A percentile compares a stretch with the other conserved stretches of the same genome.
phyloP scores from a whole-genome alignment of 257 asterid species.

The Rhazya stricta region DNA sequence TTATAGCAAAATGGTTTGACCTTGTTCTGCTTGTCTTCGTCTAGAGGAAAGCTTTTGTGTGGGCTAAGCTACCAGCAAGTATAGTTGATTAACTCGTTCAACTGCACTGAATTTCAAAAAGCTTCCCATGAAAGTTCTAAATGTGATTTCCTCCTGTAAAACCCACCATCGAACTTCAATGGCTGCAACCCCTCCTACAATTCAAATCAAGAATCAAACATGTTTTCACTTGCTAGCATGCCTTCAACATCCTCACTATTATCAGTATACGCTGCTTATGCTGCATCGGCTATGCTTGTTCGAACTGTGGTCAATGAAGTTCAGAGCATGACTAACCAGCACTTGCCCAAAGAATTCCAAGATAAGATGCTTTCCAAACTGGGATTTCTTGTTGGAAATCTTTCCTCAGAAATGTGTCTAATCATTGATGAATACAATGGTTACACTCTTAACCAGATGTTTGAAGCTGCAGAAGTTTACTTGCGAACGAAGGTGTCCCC shows the following conservation, averaged over 20 bases:
- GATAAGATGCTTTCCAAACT: slow-evolving; percentile 23
- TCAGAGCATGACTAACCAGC: slow-evolving; percentile 20
- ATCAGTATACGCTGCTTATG: slow-evolving; percentile 23
- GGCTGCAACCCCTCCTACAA: not conserved
- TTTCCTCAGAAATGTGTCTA: slow-evolving; percentile 12
- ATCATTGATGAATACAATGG: slow-evolving; percentile 22
- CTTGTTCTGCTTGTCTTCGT: slow-evolving; percentile 10
- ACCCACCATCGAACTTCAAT: not conserved
- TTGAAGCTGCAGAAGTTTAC: slow-evolving; percentile 23
- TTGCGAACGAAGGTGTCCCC: slow-evolving; percentile 10
- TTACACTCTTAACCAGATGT: slow-evolving; percentile 16
- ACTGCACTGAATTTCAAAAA: slow-evolving; percentile 9
- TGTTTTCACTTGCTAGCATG: slow-evolving; percentile 20
- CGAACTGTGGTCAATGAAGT: slow-evolving; percentile 24
- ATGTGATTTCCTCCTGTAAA: not conserved
- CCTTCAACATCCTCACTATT: slow-evolving; percentile 24
- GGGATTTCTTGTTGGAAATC: slow-evolving; percentile 21
- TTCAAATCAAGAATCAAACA: slow-evolving; percentile 1
- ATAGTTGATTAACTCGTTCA: not conserved
- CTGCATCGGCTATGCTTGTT: slow-evolving; percentile 20
- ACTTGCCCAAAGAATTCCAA: slow-evolving; percentile 22
- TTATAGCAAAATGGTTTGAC: not conserved
- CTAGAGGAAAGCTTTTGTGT: slow-evolving; percentile 7
- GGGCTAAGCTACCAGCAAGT: not conserved
- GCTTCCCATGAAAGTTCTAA: slow-evolving; percentile 17